Conservation (phyloP, 768 basidiomycete genomes). For the Leccinum broughii region DNA sequence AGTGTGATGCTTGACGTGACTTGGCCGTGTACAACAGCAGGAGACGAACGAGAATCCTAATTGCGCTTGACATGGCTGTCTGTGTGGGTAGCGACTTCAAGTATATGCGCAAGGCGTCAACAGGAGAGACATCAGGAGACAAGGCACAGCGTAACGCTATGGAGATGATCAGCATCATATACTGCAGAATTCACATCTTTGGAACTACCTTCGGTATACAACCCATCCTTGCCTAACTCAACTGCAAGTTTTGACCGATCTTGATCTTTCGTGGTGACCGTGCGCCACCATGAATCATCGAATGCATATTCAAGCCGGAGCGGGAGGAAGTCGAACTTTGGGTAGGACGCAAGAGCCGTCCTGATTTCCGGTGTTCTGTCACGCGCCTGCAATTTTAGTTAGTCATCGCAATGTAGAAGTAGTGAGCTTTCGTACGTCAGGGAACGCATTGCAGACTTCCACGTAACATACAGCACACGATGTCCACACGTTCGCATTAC, state of each 20-base stretch:
- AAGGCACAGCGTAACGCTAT: conserved; percentile 27
- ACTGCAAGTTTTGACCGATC: conserved; percentile 37
- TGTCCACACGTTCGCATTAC: conserved; percentile 61
- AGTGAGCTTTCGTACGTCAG: conserved; percentile 47
- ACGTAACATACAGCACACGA: conserved; percentile 67
- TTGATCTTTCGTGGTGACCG: conserved; percentile 37
- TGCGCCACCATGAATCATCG: conserved; percentile 64
- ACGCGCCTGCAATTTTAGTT: conserved; percentile 41
- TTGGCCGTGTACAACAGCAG: conserved; percentile 68
- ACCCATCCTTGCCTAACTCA: conserved; percentile 56
- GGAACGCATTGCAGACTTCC: conserved; percentile 61
- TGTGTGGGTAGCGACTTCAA: conserved; percentile 71
- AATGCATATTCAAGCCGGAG: conserved; percentile 77
- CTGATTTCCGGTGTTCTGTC: conserved; percentile 57
- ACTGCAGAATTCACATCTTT: neutral
- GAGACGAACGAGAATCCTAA: conserved; percentile 63
- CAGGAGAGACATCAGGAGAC: conserved; percentile 18
- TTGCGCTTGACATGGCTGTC: conserved; percentile 61
- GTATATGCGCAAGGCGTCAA: conserved; percentile 45
- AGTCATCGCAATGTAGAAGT: neutral
- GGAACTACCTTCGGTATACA: conserved; percentile 30
- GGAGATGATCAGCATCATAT: conserved; percentile 3
- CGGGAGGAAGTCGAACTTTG: conserved; percentile 56
- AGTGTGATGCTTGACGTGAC: conserved; percentile 62
- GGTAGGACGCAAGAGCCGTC: conserved; percentile 46